Evolutionary conservation across 768 basidiomycete genomes (phyloP).

Genomic region (Kwoniella shandongensis): DNA sequence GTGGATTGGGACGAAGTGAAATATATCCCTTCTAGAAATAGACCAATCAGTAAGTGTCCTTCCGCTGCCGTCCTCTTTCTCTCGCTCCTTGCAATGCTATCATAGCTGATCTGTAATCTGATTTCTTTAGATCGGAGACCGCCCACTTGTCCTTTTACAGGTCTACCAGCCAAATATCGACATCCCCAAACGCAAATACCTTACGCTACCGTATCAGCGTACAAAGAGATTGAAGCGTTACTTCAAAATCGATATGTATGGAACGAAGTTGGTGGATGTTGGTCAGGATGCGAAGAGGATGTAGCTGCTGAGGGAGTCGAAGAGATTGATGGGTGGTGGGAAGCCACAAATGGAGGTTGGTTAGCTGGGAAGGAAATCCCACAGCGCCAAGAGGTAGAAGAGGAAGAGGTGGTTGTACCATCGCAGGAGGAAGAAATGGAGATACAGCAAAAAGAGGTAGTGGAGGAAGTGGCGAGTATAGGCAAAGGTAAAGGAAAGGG

Average conservation of each 20-base stretch:
- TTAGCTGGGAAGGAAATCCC: conserved; percentile 25
- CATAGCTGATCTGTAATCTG: background rate
- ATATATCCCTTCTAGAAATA: conserved; percentile 39
- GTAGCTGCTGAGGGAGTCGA: conserved; percentile 41
- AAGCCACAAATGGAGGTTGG: conserved; percentile 43
- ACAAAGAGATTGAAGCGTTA: conserved; percentile 63
- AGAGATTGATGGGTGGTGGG: conserved; percentile 39
- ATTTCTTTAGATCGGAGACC: conserved; percentile 62
- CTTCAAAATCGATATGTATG: conserved; percentile 71
- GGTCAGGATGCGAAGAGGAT: conserved; percentile 46
- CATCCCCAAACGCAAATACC: conserved; percentile 80
- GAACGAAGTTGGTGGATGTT: conserved; percentile 51
- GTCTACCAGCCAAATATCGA: conserved; percentile 69
- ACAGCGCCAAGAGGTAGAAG: background rate
- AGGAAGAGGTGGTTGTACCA: conserved; percentile 1
- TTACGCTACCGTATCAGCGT: conserved; percentile 71
- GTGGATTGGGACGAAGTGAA: conserved; percentile 60
- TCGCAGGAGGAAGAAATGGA: background rate
- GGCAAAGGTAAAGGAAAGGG: conserved; percentile 9
- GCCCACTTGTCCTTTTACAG: conserved; percentile 74
- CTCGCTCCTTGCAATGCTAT: background rate
- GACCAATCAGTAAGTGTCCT: conserved; percentile 32
- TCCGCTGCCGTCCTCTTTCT: background rate
- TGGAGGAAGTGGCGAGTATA: conserved; percentile 4
- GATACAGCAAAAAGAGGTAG: conserved; percentile 2